Base-by-base conservation (phyloP, 2,329 filamentous ascomycete species). In the Eutypella sp. region DNA sequence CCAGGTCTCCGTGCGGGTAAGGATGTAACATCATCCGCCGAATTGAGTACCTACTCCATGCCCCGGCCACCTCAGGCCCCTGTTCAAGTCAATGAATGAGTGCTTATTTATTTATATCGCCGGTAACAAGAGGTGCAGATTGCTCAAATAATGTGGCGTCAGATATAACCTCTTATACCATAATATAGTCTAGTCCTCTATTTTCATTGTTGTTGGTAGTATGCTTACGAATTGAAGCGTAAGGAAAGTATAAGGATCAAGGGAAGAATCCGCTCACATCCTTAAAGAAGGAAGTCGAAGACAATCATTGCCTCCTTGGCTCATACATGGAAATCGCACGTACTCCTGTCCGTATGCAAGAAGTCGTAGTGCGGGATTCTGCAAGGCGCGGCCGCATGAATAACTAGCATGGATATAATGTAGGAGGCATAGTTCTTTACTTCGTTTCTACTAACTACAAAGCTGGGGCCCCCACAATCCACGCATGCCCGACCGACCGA, bases 21-120 rank as follows among this genome's bases (percentile, higher is more conserved):
- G 48, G 50, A 58, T 59, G 57, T 57, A 60, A 59, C 57, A 54
- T 57, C 50, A 55, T 53, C 19, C 44, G 53, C 49, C 56, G 54
- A 45, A 46, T 55, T 47, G 38, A 51, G 50, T 46, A 53, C 50
- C 51, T 38, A 42, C 41, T 40, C 41, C 42, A 52, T 54, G 46
- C 44, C 39, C n/a, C n/a, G 46, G 11, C 9, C 34, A 29, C n/a
- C 36, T 20, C 7, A 29, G 27, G 8, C 36, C 36, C 33, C 19
- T 39, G 11, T 20, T 24, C 36, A 20, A 24, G 20, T 37, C 27
- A 16, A 40, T 37, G 25, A n/a, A n/a, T n/a, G n/a, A n/a, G n/a
- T n/a, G 44, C n/a, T 29, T 33, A 37, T 5, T 18, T 46, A 39
- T 44, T 42, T 41, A 31, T 42, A 45, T 42, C 44, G 40, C 45